Evolutionary conservation across 768 basidiomycete genomes (phyloP).

Genomic region (Psilocybe sp.): DNA sequence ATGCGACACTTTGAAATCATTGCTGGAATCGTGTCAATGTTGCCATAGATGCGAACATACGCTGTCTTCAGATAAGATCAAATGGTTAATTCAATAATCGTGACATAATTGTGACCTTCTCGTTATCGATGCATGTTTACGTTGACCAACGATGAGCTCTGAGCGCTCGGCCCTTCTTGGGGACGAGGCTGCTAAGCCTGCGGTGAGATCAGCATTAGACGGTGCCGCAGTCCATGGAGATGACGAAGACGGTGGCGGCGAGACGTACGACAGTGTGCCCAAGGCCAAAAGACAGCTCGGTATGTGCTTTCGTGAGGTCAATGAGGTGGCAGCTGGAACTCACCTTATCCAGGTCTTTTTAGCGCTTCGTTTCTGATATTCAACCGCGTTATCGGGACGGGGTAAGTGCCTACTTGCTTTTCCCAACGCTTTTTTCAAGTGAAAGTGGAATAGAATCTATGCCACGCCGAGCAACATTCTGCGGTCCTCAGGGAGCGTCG

Average conservation of each 20-base stretch:
- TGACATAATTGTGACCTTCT: no score
- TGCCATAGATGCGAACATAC: no score
- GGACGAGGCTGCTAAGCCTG: no score
- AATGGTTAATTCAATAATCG: no score
- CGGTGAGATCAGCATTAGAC: slow-evolving; percentile 9
- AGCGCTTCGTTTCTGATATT: slow-evolving; percentile 68
- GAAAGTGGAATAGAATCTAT: slow-evolving; percentile 49
- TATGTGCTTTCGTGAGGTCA: slow-evolving; percentile 18
- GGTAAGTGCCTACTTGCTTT: slow-evolving; percentile 37
- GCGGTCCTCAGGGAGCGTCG: slow-evolving; percentile 66
- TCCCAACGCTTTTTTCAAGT: background rate
- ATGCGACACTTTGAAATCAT: no score
- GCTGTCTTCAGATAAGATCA: no score
- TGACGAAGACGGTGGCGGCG: slow-evolving; percentile 24
- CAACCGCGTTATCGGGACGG: slow-evolving; percentile 74
- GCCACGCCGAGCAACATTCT: slow-evolving; percentile 69
- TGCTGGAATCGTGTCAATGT: no score
- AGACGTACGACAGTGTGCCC: slow-evolving; percentile 46
- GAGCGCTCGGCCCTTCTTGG: no score
- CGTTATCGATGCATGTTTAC: no score
- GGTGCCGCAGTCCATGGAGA: slow-evolving; percentile 11
- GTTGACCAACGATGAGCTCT: no score
- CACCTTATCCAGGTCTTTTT: slow-evolving; percentile 33
- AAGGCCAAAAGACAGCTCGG: slow-evolving; percentile 48
- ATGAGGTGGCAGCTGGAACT: background rate